These are phyloP conservation scores for Aspergillus arachidicola DNA, from an alignment of 2,329 filamentous ascomycete species.

Conservation along the genomic window DNA sequence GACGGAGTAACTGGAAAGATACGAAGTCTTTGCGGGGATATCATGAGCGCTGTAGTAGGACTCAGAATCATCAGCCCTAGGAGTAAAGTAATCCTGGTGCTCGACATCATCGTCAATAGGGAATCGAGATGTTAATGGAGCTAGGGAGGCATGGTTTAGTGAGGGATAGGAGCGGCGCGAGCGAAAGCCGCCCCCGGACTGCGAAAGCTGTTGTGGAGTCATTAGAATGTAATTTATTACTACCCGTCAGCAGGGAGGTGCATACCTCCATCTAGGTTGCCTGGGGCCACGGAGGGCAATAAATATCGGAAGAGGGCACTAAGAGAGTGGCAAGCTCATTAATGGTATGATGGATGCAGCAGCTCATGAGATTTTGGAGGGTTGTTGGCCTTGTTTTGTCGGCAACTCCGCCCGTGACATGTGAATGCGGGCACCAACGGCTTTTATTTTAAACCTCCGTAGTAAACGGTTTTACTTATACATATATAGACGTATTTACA, in stretches of 20 bases:
- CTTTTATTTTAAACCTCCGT: background rate
- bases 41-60: conserved; percentile 17
- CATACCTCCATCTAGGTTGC: conserved; percentile 27
- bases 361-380: conserved; percentile 3
- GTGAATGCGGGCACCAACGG: conserved; percentile 17
- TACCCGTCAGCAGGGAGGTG: background rate
- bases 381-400: conserved; percentile 2
- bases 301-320: background rate
- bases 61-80: conserved; percentile 14
- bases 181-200: conserved; percentile 34
- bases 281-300: background rate
- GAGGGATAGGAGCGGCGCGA: conserved; percentile 61
- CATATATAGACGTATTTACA: background rate
- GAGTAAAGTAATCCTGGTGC: conserved; percentile 36
- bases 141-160: conserved; percentile 62
- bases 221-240: conserved; percentile 11
- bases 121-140: conserved; percentile 59
- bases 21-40: conserved; percentile 39
- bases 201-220: conserved; percentile 23
- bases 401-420: conserved; percentile 12
- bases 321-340: background rate
- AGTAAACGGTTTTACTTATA: no score
- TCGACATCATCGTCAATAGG: conserved; percentile 53
- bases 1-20: conserved; percentile 45
- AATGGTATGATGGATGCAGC: conserved; percentile 6